These are phyloP conservation scores for Chloromonas sp. DNA, from an alignment of 163 green algal genomes.

Conservation along the genomic window DNA sequence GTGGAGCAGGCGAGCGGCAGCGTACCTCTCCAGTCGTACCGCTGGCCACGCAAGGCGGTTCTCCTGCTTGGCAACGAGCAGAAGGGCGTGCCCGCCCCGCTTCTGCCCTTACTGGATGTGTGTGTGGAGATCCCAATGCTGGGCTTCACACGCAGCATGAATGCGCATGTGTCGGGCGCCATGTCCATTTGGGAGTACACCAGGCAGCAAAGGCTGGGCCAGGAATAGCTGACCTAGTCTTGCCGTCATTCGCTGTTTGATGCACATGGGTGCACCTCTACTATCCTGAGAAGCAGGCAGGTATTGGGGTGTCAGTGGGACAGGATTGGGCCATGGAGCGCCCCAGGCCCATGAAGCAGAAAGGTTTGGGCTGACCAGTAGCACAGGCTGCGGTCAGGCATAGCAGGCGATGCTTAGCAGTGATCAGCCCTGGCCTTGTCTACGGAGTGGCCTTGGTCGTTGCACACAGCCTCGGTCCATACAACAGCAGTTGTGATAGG, in stretches of 20 bases:
- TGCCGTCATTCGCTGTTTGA: not conserved
- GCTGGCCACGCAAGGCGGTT: slow-evolving; percentile 25
- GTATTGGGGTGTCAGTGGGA: no score
- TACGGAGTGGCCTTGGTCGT: no score
- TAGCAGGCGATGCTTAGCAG: no score
- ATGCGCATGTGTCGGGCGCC: slow-evolving; percentile 80
- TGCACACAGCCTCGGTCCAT: no score
- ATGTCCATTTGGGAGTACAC: slow-evolving; percentile 75
- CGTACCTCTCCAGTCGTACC: slow-evolving; percentile 26
- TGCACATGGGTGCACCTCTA: not conserved
- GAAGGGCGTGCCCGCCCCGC: slow-evolving; percentile 50
- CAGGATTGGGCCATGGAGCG: no score
- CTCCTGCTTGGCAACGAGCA: slow-evolving; percentile 71
- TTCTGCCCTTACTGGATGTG: slow-evolving; percentile 39
- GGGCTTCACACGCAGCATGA: slow-evolving; percentile 76
- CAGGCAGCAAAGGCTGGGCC: not conserved
- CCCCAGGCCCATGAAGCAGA: no score
- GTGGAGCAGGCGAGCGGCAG: slow-evolving; percentile 40
- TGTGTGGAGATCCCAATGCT: slow-evolving; percentile 79
- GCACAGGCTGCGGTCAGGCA: no score
- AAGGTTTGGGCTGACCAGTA: no score
- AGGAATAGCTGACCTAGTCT: not conserved
- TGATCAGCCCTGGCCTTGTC: no score
- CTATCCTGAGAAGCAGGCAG: no score
- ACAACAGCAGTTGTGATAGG: no score